These are phyloP conservation scores for Claviceps pusilla DNA, from an alignment of 2,329 filamentous ascomycete species.

Conservation along the genomic window DNA sequence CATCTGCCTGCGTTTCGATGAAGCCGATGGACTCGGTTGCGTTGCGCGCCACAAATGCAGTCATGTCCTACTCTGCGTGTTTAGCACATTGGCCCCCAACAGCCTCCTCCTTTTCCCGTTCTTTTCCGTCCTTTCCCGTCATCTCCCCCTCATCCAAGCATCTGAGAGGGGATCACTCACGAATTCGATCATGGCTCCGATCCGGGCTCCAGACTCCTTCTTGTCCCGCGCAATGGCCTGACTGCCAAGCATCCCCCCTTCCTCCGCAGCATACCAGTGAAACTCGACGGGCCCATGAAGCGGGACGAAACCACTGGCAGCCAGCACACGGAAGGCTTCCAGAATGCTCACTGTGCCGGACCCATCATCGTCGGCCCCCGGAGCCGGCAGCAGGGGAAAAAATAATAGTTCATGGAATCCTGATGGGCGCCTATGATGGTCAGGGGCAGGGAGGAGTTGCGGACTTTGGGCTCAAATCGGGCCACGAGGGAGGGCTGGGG, in stretches of 20 bases:
- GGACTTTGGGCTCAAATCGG: slow-evolving; percentile 27
- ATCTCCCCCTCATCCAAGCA: too few species aligned
- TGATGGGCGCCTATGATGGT: slow-evolving; percentile 30
- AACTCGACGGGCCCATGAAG: slow-evolving; percentile 41
- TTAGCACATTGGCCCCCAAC: not conserved
- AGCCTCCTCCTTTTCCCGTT: too few species aligned
- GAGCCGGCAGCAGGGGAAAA: slow-evolving; percentile 19
- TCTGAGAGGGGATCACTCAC: slow-evolving; percentile 8
- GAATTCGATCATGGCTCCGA: slow-evolving; percentile 60
- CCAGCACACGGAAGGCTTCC: slow-evolving; percentile 33
- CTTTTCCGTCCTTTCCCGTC: too few species aligned
- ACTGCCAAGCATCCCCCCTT: slow-evolving; percentile 36
- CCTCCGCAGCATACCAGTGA: slow-evolving; percentile 36
- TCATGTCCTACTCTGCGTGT: slow-evolving; percentile 29
- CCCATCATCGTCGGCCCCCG: slow-evolving; percentile 35
- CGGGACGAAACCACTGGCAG: slow-evolving; percentile 22
- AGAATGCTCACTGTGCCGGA: slow-evolving; percentile 33
- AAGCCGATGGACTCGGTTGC: slow-evolving; percentile 25
- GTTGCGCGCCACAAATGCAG: slow-evolving; percentile 22
- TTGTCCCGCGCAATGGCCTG: slow-evolving; percentile 57
- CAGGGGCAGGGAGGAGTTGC: slow-evolving; percentile 23
- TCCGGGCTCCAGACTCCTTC: slow-evolving; percentile 41
- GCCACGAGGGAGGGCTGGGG: slow-evolving; percentile 34
- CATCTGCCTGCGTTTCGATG: slow-evolving; percentile 23
- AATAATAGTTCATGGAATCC: slow-evolving; percentile 33